Evolutionary conservation across 2,329 filamentous ascomycete species (phyloP), one percentile per base, ranked within the genome.

Genomic region (Ascochyta lentis): DNA sequence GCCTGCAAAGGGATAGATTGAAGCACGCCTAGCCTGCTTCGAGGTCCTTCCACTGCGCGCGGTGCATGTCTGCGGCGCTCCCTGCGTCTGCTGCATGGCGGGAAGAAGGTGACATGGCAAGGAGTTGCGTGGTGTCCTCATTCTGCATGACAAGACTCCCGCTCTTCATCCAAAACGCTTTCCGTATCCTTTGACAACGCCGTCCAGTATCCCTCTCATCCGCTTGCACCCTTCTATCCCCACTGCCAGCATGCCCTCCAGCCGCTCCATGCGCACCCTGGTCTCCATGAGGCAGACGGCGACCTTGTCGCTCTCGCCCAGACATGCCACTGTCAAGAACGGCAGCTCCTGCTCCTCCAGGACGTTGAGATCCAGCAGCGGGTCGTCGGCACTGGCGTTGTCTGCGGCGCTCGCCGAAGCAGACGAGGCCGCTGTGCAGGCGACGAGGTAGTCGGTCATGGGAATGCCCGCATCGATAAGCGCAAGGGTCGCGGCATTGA

Each of bases 401-500:
- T 83, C 80, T 1, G 57, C 70, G 4, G 67, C 65, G 8, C 60
- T 61, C 0, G 86, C 84, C n/a, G 59, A 62, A 0, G 87, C 87
- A 0, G 89, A 91, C 13, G 89, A 90, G 4, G 93, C 95, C 0
- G 92, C 90, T 0, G 93, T 96, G 77, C 91, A 96, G 6, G 93
- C 92, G 22, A 88, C 87, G 3, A 98, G 85, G 72, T 97, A 96
- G 72, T 96, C 92, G 3, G 88, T 87, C 93, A 98, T 97, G 23
- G 95, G 95, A 19, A 99, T 89, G 48, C 95, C 95, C 0, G 95
- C 95, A 73, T 99, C 95, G 59, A 98, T 89, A 22, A 98, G 86
- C 0, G 95, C 95, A 12, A 99, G 85, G 0, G 94, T 96, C 0
- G 90, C 86, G 4, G 95, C 95, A 70, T 99, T 99, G 65, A 98